Base-by-base conservation (phyloP, 2,329 filamentous ascomycete genomes). In the Akanthomyces muscarius region DNA sequence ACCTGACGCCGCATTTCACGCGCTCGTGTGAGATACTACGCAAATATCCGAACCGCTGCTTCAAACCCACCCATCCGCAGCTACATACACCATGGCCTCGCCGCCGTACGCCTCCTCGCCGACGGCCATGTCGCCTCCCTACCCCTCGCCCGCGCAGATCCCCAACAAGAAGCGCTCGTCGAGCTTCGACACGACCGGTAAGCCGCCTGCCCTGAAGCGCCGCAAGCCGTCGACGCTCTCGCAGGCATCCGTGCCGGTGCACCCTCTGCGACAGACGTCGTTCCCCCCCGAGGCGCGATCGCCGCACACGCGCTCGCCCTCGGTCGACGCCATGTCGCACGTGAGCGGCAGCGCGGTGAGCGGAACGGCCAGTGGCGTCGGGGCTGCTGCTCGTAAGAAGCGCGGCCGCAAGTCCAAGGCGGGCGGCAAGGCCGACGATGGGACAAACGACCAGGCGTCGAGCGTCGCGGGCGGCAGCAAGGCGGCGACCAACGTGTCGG, bases 241-340 rank as follows among this genome's bases (percentile, higher is more conserved):
- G 4, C 77, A 81, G 30, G 75, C 81, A 10, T 85, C 84, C 8
- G 68, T 71, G 18, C 83, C 84, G 1, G 79, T 83, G 0, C 89
- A 91, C 67, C 89, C 89, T 1, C 84, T 95, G 1, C 89, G 91
- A 45, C 89, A 92, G 71, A 93, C 91, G 5, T 92, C 90, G 0
- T 95, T 92, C 71, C 89, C 90, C 0, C 89, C 90, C 30, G 88
- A 85, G 61, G 75, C 75, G 41, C 75, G 80, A 25, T 86, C 84
- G 2, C 81, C 84, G 0, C 82, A 82, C 47, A 80, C 80, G 21
- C 84, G 88, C 18, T 90, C 88, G 0, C 89, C 89, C 0, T 89
- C 86, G 1, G 79, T 87, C 57, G 88, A 90, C 63, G 81, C 77
- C 10, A 77, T 80, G 62, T 87, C 83, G 44, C 78, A 86, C 51